phyloP scores from a whole-genome alignment of 306 rosid species.

The Styphnolobium japonicum region DNA sequence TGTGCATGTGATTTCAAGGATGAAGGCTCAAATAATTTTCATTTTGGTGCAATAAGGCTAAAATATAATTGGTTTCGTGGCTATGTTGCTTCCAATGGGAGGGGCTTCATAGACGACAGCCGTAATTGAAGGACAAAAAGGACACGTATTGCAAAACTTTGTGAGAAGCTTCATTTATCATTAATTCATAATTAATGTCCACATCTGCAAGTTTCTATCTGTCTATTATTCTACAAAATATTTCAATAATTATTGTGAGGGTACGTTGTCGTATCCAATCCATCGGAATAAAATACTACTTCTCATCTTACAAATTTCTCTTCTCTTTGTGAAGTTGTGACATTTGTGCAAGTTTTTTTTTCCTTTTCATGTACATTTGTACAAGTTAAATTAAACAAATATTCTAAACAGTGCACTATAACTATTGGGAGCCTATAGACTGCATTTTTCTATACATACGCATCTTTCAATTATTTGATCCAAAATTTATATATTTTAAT shows the following conservation, averaged over 20 bases:
- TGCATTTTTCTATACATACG: background rate
- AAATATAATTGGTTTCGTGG: background rate
- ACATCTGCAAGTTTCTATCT: background rate
- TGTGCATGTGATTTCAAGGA: background rate
- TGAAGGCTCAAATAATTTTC: background rate
- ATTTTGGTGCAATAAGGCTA: no score
- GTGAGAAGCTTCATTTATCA: background rate
- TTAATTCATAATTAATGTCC: background rate
- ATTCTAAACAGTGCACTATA: no score
- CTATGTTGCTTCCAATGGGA: constrained; percentile 2
- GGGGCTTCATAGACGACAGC: background rate
- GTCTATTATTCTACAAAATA: background rate
- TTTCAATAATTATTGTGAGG: background rate
- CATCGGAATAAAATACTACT: background rate
- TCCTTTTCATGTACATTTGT: background rate
- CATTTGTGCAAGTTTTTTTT: background rate
- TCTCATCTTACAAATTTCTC: background rate
- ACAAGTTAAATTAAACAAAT: background rate
- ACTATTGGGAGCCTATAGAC: background rate
- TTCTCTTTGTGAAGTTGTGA: background rate
- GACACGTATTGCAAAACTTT: constrained; percentile 18
- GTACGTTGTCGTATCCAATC: background rate
- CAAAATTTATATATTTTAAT: background rate
- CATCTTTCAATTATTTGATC: background rate
- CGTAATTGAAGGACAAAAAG: constrained; percentile 6